These are phyloP conservation scores for Castanea sativa DNA, from an alignment of 306 rosid genomes.

Conservation along the genomic window DNA sequence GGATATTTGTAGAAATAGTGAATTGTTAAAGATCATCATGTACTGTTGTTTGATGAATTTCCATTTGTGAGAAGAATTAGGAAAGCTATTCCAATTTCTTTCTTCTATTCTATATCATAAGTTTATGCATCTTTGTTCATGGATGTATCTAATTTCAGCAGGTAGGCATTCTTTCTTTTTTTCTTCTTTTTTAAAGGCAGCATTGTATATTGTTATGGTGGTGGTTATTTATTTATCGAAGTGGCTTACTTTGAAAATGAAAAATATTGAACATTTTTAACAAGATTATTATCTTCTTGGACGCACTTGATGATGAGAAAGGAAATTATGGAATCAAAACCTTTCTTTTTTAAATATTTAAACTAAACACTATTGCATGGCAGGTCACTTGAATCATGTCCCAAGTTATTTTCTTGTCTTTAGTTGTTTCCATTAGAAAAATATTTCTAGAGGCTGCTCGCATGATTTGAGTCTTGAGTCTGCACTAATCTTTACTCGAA, in stretches of 20 bases:
- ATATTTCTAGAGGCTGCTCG: too few species aligned
- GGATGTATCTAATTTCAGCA: background rate
- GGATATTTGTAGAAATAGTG: slow-evolving; percentile 32
- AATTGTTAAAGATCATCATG: slow-evolving; percentile 16
- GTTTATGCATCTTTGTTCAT: background rate
- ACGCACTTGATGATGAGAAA: background rate
- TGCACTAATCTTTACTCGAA: too few species aligned
- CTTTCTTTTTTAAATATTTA: background rate
- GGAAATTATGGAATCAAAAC: background rate
- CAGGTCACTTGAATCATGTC: background rate
- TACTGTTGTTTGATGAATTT: slow-evolving; percentile 6
- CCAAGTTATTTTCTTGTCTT: background rate
- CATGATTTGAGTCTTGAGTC: too few species aligned
- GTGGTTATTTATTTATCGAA: background rate
- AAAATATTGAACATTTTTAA: background rate
- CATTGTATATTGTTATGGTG: background rate
- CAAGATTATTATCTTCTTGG: background rate
- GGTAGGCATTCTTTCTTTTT: too few species aligned
- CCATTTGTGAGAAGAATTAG: slow-evolving; percentile 8
- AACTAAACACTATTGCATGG: background rate
- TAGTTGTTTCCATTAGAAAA: too few species aligned
- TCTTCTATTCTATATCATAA: background rate
- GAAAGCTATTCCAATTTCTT: slow-evolving; percentile 15
- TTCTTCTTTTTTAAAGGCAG: too few species aligned
- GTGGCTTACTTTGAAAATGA: too few species aligned